Evolutionary conservation across 805 yeast genomes (phyloP), one percentile per base, ranked within the genome.

Genomic region (Cyberlindnera saturnus): DNA sequence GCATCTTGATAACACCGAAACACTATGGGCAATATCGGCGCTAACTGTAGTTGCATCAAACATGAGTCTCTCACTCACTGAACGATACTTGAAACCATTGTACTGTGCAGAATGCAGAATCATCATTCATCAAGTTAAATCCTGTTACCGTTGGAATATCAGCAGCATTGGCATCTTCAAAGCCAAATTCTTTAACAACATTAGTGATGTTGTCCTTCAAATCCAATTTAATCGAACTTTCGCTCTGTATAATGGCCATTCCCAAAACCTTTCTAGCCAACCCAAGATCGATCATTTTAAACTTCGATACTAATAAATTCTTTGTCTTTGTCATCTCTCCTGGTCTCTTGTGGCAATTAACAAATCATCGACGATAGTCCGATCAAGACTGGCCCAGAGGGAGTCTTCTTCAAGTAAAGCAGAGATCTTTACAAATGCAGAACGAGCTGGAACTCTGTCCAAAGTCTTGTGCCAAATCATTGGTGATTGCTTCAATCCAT

Each of bases 361-460:
- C 11, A 41, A 13, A 16, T 41, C 43, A 32, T 41, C 44, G 15
- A 41, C 44, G 18, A n/a, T n/a, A n/a, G n/a, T n/a, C n/a, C n/a
- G n/a, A 41, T n/a, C 9, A 32, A 11, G 11, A 31, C 29, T 4
- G 32, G n/a, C 5, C 30, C 20, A 14, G 34, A 16, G 8, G 14
- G 7, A 23, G 15, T 16, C 33, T 32, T 18, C 28, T 32, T 28
- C 26, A n/a, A 15, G 13, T 36, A 36, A 4, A 35, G 23, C 39
- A 28, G 39, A 13, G n/a, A 28, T 36, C 20, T 14, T 36, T 19
- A 6, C 33, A 17, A 36, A 36, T 5, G 23, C 39, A 28, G 9
- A 4, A 5, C 14, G 5, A 7, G 11, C 8, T 4, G 28, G 16
- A 7, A 14, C 13, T 26, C n/a, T n/a, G 13, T 36, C n/a, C n/a